phyloP scores from a whole-genome alignment of 2,329 filamentous ascomycete genomes.

The Cladosporium sp. region DNA sequence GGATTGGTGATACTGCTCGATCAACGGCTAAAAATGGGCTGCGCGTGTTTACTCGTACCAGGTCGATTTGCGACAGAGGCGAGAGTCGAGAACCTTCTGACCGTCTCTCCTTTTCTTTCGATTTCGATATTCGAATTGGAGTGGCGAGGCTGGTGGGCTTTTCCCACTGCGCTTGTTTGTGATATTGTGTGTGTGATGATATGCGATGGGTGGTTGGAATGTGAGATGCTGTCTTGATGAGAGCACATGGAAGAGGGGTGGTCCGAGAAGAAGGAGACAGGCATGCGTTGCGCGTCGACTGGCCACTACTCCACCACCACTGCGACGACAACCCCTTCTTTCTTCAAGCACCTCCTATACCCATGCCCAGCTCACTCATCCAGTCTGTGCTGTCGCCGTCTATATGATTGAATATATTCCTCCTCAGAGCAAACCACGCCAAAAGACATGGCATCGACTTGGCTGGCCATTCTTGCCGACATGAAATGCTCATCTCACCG shows the following conservation, averaged over 20 bases:
- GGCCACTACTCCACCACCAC: background rate
- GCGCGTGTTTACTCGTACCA: slow-evolving; percentile 11
- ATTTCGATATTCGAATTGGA: background rate
- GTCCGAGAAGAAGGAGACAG: background rate
- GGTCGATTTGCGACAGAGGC: background rate
- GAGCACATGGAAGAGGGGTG: slow-evolving; percentile 3
- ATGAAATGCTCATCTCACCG: background rate
- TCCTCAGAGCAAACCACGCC: background rate
- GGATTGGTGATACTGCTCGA: no score
- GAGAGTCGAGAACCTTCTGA: background rate
- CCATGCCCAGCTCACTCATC: background rate
- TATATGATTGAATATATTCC: background rate
- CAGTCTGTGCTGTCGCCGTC: background rate
- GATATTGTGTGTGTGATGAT: no score
- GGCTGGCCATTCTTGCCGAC: background rate
- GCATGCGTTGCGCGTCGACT: no score
- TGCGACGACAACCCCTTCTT: background rate
- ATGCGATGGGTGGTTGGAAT: background rate
- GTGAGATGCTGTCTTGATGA: slow-evolving; percentile 11
- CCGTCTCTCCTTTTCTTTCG: background rate
- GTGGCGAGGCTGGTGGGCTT: background rate
- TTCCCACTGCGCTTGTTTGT: no score
- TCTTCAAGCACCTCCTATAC: background rate
- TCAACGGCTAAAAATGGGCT: background rate
- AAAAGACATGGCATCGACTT: no score